Evolutionary conservation across 176 grass and related monocot species (phyloP).

Genomic region (Rhynchospora pubera): DNA sequence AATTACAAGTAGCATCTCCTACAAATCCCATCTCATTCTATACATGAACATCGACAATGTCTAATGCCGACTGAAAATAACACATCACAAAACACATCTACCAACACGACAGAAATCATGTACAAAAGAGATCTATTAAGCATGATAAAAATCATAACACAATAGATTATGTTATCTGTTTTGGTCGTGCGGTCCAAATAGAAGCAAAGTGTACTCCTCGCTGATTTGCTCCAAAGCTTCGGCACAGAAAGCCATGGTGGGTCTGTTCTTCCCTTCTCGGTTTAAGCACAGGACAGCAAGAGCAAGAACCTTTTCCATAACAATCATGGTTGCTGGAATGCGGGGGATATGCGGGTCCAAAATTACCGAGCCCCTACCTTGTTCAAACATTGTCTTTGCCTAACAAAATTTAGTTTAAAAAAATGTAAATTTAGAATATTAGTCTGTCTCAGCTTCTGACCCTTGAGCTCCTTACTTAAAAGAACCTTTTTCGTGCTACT

Average conservation of each 20-base stretch:
- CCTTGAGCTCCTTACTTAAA: not conserved
- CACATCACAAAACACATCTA: not conserved
- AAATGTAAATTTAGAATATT: not conserved
- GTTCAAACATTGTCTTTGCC: constrained; percentile 8
- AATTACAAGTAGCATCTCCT: not conserved
- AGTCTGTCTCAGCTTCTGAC: not conserved
- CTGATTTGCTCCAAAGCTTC: constrained; percentile 12
- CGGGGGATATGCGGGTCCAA: constrained; percentile 5
- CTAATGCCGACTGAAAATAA: not conserved
- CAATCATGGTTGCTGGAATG: not conserved
- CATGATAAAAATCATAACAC: not conserved
- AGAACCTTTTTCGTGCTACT: not conserved
- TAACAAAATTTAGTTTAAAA: not conserved
- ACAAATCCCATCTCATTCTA: not conserved
- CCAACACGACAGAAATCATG: not conserved
- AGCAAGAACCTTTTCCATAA: not conserved
- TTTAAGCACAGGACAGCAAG: constrained; percentile 2
- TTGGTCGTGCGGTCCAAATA: not conserved
- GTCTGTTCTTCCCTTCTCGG: not conserved
- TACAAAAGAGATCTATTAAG: not conserved
- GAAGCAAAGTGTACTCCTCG: not conserved
- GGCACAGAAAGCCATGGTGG: constrained; percentile 1
- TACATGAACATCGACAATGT: not conserved
- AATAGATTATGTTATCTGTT: not conserved
- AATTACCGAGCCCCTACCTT: not conserved